Percentiles rank a stretch among this genome's conserved stretches.
Conservation (phyloP, 768 basidiomycete species). For the Candolleomyces eurysporus region DNA sequence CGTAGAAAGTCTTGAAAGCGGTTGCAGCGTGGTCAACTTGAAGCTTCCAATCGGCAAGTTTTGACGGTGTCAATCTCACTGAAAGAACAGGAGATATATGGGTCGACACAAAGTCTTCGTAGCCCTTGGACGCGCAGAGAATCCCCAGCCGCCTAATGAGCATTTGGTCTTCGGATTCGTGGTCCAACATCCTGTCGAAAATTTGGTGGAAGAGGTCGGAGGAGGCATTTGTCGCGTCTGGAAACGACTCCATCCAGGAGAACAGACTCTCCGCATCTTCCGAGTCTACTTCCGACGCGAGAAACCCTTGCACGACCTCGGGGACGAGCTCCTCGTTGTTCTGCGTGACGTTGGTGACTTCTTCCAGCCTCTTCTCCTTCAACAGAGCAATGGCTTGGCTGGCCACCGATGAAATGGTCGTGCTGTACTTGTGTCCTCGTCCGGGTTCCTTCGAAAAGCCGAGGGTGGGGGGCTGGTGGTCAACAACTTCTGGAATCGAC, state of each 20-base stretch:
- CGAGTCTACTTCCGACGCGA: neutral
- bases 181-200: neutral
- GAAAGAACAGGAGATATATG: neutral
- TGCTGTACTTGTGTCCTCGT: neutral
- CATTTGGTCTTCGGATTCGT: neutral
- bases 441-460: neutral
- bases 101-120: conserved; percentile 5
- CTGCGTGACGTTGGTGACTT: neutral
- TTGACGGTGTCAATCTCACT: neutral
- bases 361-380: neutral
- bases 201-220: conserved; percentile 4
- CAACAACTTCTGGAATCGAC: neutral
- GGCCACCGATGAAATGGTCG: neutral
- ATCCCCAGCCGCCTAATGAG: conserved; percentile 1
- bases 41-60: conserved; percentile 1
- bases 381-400: neutral
- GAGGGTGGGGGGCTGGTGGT: neutral
- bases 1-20: conserved; percentile 1
- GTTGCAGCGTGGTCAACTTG: neutral
- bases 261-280: neutral
- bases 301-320: neutral
- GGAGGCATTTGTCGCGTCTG: neutral
- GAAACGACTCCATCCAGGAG: conserved; percentile 1
- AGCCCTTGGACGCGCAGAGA: conserved; percentile 9
- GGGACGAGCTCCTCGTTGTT: neutral